Conservation (phyloP, 768 basidiomycete genomes). For the Amanita subjunquillea region DNA sequence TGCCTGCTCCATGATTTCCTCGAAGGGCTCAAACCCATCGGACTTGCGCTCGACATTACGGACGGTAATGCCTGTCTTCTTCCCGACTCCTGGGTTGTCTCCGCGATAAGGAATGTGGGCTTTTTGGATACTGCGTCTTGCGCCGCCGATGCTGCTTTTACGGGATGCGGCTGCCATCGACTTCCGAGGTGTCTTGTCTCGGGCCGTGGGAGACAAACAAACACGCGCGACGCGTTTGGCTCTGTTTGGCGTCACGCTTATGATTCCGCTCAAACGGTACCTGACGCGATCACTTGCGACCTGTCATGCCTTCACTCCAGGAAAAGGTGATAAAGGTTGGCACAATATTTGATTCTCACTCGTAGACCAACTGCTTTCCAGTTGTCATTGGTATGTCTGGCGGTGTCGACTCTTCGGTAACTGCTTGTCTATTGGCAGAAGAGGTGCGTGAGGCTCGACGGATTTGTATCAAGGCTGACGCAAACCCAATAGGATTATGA, state of each 20-base stretch:
- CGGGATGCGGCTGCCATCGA: slow-evolving; percentile 34
- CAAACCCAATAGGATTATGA: slow-evolving; percentile 50
- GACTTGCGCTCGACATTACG: slow-evolving; percentile 60
- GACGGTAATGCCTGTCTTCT: slow-evolving; percentile 70
- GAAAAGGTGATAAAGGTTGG: slow-evolving; percentile 9
- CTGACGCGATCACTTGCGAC: neutral
- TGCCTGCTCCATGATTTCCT: slow-evolving; percentile 59
- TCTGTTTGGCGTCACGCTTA: neutral
- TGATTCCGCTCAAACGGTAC: neutral
- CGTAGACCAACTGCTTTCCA: slow-evolving; percentile 15
- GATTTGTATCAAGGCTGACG: neutral
- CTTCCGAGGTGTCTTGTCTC: neutral
- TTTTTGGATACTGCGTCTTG: slow-evolving; percentile 49
- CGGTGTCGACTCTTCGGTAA: slow-evolving; percentile 89
- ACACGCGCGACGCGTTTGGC: slow-evolving; percentile 6
- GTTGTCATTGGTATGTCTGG: slow-evolving; percentile 93
- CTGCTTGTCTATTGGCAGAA: slow-evolving; percentile 66
- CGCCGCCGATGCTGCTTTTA: slow-evolving; percentile 34
- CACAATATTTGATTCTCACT: neutral
- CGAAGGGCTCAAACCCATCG: slow-evolving; percentile 79
- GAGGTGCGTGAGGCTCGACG: slow-evolving; percentile 31
- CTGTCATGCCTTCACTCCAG: neutral
- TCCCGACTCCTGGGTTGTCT: slow-evolving; percentile 67
- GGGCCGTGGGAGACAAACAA: slow-evolving; percentile 7
- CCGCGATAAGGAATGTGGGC: slow-evolving; percentile 71